Conservation (phyloP, 1,284 basidiomycete genomes). For the Ceratobasidium sp. region DNA sequence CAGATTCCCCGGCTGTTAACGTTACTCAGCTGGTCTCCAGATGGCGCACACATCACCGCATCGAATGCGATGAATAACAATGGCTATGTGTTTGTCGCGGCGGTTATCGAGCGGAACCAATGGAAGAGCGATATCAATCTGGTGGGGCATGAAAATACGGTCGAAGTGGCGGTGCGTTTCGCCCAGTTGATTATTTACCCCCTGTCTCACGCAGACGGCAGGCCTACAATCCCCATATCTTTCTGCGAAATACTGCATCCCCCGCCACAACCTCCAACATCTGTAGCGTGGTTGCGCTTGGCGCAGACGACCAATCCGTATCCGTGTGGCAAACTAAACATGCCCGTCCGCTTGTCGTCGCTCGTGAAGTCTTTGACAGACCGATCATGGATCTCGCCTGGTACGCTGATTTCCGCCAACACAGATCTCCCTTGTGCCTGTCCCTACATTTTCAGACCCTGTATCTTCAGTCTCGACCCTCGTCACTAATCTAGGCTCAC, state of each 20-base stretch:
- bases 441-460: background rate
- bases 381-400: slow-evolving; percentile 97
- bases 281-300: slow-evolving; percentile 83
- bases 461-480: background rate
- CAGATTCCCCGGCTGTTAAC: slow-evolving; percentile 30
- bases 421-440: no score
- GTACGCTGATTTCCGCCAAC: slow-evolving; percentile 60
- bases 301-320: slow-evolving; percentile 87
- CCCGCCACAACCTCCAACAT: slow-evolving; percentile 80
- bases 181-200: slow-evolving; percentile 49
- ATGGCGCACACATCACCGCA: slow-evolving; percentile 96
- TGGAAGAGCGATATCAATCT: slow-evolving; percentile 93
- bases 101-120: slow-evolving; percentile 86
- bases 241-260: slow-evolving; percentile 75
- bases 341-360: slow-evolving; percentile 88
- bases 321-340: slow-evolving; percentile 95
- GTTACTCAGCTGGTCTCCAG: slow-evolving; percentile 89
- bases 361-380: slow-evolving; percentile 92
- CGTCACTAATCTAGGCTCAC: slow-evolving; percentile 34
- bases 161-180: slow-evolving; percentile 84
- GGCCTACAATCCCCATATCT: slow-evolving; percentile 93
- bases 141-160: slow-evolving; percentile 96
- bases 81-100: slow-evolving; percentile 96
- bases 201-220: slow-evolving; percentile 54
- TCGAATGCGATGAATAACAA: slow-evolving; percentile 97